Percentiles rank a stretch among this genome's conserved stretches.
Conservation (phyloP, 2,329 filamentous ascomycete genomes). For the Pseudofabraea citricarpa region DNA sequence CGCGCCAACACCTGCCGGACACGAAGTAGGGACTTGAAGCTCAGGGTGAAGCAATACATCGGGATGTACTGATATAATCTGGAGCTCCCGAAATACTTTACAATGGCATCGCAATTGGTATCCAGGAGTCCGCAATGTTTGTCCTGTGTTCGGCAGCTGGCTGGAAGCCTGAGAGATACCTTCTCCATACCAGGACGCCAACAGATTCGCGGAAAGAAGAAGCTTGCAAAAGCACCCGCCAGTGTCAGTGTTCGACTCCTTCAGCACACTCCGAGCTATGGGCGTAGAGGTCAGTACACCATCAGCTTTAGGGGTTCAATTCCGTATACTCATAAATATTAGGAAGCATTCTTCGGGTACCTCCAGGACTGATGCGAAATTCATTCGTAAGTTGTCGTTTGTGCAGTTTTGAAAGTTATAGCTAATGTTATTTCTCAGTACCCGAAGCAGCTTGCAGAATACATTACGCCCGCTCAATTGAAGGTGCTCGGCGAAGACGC, state of each 20-base stretch:
- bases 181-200: conserved; percentile 21
- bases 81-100: too few relatives aligned
- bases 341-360: conserved; percentile 48
- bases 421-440: too few relatives aligned
- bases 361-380: conserved; percentile 50
- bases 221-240: conserved; percentile 32
- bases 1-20: too few relatives aligned
- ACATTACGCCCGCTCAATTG: conserved; percentile 40
- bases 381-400: conserved; percentile 27
- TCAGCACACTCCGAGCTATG: conserved; percentile 47
- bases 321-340: background rate
- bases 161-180: conserved; percentile 14
- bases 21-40: too few relatives aligned
- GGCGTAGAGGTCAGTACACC: conserved; percentile 34
- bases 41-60: too few relatives aligned
- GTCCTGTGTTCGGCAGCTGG: conserved; percentile 23
- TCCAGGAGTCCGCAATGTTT: conserved; percentile 23
- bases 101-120: conserved; percentile 24
- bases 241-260: conserved; percentile 45
- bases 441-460: conserved; percentile 44
- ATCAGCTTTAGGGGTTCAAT: conserved; percentile 5
- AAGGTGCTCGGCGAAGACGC: conserved; percentile 39
- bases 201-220: conserved; percentile 38
- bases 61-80: too few relatives aligned
- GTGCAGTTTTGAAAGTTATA: too few relatives aligned